Percentiles rank a stretch among this genome's conserved stretches.
These are phyloP conservation scores for Chlorella sp. DNA, from an alignment of 139 green algal genomes.

Conservation along the genomic window DNA sequence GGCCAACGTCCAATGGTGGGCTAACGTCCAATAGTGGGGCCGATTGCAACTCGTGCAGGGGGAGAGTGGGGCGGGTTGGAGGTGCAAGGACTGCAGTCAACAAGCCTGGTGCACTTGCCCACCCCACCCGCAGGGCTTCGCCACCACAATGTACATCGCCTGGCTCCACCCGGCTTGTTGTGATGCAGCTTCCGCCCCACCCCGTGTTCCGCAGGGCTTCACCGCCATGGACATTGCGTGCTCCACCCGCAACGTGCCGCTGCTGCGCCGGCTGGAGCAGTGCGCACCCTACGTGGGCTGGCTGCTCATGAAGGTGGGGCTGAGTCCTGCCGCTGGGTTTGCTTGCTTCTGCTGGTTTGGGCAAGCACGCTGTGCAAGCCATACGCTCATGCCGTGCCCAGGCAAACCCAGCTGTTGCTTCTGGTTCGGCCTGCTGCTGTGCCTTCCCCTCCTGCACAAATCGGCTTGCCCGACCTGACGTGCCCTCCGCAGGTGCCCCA, in stretches of 20 bases:
- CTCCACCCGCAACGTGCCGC: conserved; percentile 34
- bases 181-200: neutral
- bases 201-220: conserved; percentile 17
- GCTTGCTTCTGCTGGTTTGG: too few species aligned
- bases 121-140: neutral
- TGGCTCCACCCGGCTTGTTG: neutral
- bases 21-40: too few species aligned
- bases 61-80: neutral
- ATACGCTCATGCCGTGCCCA: neutral
- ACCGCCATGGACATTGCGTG: conserved; percentile 63
- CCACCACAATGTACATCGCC: neutral
- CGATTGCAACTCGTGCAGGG: too few species aligned
- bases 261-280: conserved; percentile 54
- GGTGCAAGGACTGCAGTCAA: neutral
- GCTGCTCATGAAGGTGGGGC: conserved; percentile 49
- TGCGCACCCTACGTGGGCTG: conserved; percentile 39
- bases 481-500: conserved; percentile 38
- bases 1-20: too few species aligned
- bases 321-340: neutral
- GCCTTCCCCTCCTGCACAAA: neutral
- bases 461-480: neutral
- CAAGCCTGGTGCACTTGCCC: neutral
- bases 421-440: neutral
- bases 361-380: too few species aligned
- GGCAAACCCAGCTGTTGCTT: neutral